Base-by-base conservation (phyloP, 306 rosid genomes). In the Leucaena leucocephala region DNA sequence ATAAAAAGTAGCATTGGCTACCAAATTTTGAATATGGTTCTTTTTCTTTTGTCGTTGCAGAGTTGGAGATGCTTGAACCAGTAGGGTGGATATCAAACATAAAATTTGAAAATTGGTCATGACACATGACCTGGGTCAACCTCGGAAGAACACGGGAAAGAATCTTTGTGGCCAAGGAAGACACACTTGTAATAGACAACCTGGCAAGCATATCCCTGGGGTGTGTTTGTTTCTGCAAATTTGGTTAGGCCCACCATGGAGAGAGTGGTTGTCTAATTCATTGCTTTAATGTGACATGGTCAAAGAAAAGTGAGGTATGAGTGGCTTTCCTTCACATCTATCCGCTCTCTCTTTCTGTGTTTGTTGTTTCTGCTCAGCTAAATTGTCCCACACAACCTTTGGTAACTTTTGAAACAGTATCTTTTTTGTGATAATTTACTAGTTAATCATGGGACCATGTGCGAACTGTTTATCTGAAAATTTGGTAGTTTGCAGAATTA, bases 281-380 rank as follows among this genome's bases (percentile, higher is more conserved):
- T 61, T 85, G 84, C 89, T 79, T 82, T 84, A 80, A 84, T 75
- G 14, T 82, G 90, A 87, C 92, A 77, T 72, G 84, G 88, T 87
- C 90, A 85, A 87, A 86, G 78, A 88, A 88, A 85, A 88, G 91
- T 70, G 83, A 87, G 87, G 82, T 85, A 81, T 71, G 69, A 78
- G 87, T 87, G 88, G 61, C 82, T 84, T 83, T 85, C 72, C 82
- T 74, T 86, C 81, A 65, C 83, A 66, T 84, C 70, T 77, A 63
- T 80, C 70, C 78, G 64, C 71, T 84, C 82, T 81, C 78, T 72
- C 77, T 58, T 15, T 85, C 58, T 70, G 75, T 76, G 61, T 33
- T 59, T 61, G 40, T 80, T 21, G 69, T 82, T 84, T 80, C 64
- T 73, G 58, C 82, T 82, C 72, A 55, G 82, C 81, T 80, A 50